Evolutionary conservation across 106 monocot species (phyloP).

Genomic region (Dendrobium catenatum): DNA sequence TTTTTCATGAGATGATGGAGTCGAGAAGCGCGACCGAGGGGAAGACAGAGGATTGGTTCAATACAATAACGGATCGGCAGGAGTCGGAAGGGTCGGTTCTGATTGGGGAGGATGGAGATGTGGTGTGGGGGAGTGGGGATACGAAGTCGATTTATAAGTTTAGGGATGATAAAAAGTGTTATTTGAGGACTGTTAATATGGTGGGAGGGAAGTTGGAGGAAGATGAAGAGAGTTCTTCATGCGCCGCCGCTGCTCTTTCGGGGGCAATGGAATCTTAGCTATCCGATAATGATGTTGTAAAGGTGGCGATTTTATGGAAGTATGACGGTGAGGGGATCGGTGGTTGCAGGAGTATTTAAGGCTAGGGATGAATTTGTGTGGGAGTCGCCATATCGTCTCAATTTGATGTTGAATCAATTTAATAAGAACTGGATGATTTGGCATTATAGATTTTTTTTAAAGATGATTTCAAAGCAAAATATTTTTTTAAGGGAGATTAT

Average conservation of each 20-base stretch:
- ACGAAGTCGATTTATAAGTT: conserved; percentile 31
- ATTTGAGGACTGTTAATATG: conserved; percentile 25
- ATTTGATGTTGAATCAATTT: no score
- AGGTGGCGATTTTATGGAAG: no score
- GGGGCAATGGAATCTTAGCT: background rate
- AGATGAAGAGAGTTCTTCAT: conserved; percentile 12
- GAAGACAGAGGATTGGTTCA: conserved; percentile 10
- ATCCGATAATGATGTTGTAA: no score
- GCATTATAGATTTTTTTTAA: no score
- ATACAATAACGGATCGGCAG: conserved; percentile 23
- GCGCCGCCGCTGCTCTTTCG: background rate
- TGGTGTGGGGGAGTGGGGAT: conserved; percentile 22
- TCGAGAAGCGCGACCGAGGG: conserved; percentile 2
- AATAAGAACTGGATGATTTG: no score
- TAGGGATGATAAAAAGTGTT: conserved; percentile 27
- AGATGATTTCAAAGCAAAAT: no score
- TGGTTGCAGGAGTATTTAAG: no score
- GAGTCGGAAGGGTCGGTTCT: conserved; percentile 29
- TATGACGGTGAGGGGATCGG: no score
- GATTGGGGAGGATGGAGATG: conserved; percentile 16
- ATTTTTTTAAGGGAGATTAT: no score
- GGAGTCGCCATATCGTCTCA: no score
- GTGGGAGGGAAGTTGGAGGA: conserved; percentile 19
- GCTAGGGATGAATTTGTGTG: no score
- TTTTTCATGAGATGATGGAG: conserved; percentile 26